Evolutionary conservation across 2,329 filamentous ascomycete genomes (phyloP), one percentile per base, ranked within the genome.

Genomic region (Penicillium sp.): DNA sequence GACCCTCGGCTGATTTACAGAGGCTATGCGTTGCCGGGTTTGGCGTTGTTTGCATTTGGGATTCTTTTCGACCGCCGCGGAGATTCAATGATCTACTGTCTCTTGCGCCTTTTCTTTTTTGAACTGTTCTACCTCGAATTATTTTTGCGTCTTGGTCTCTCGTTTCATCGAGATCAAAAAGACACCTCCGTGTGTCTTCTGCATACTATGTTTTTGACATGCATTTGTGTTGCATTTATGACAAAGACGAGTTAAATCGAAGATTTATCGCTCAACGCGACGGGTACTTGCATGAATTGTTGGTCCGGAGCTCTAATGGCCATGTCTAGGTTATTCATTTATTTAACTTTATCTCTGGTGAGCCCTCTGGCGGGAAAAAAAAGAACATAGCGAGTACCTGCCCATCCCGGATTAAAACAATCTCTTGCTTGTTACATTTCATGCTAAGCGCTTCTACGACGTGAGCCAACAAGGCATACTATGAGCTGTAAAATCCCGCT

Each of bases 201-300:
- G 58, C 58, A 63, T 58, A 59, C 32, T 40, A 60, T 55, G 52
- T 59, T 59, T 50, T 39, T 55, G 48, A 47, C 26, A 51, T 56
- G 59, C 53, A 55, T 53, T 51, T 46, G 40, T 56, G 48, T 45
- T 41, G 43, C 58, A 59, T 61, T 42, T 59, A 58, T 61, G 45
- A 62, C 56, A 50, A 62, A 61, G 51, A 59, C 40, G 56, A 57
- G 47, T 57, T 59, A 39, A 53, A 61, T 62, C 52, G 52, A 59
- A 60, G 39, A 53, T 51, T 51, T 47, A 53, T 16, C 18, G 38
- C 44, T 30, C 7, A 39, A 19, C 39, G 26, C 35, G 14, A n/a
- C n/a, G 26, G 30, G 48, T 44, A 43, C 8, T 23, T 34, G n/a
- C 29, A 23, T 14, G 41, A 6, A 44, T n/a, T 43, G 27, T 9